Base-by-base conservation (phyloP, 371 early-diverging fungal species). In the Cokeromyces recurvatus region DNA sequence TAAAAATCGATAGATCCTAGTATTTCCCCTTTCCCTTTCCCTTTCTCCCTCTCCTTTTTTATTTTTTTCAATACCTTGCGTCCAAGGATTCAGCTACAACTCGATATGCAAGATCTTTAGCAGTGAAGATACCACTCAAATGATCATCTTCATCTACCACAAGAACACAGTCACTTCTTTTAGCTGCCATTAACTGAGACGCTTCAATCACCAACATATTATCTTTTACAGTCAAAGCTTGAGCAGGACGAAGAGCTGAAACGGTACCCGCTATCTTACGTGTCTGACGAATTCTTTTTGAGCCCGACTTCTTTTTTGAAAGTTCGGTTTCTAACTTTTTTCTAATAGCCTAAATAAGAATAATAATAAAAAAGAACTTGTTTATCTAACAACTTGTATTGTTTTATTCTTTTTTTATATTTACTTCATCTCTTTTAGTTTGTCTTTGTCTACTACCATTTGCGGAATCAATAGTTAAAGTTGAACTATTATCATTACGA, bases 161-260 rank as follows among this genome's bases (percentile, higher is more conserved):
- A 11, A 95, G 75, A 49, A 86, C 92, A 59, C 94, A 93, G 61
- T 96, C 97, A 32, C 91, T 87, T 19, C 96, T 77, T 68, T 94
- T 95, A 15, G 96, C 96, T 14, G 97, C 95, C 97, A 97, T 95
- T 34, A 94, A 72, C 66, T 92, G 95, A 9, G 97, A 90, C 0
- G 94, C 97, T 62, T 95, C 94, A 38, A 89, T 84, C 40, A 95
- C 91, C 39, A 87, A 72, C 56, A 92, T 85, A 21, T 85, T 85
- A 46, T 95, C 92, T 38, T 87, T 80, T 32, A 94, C 88, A n/a
- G 94, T 95, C 55, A 96, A 75, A 22, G 97, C 94, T 37, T 87
- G 85, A 1, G 89, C 79, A 21, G 87, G 95, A n/a, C 87, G 81
- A 40, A 96, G 80, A 10, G 94, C 87, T 14, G 93, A 87, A 15